Conservation (phyloP, 2,329 filamentous ascomycete species). For the Fonsecaea pedrosoi region DNA sequence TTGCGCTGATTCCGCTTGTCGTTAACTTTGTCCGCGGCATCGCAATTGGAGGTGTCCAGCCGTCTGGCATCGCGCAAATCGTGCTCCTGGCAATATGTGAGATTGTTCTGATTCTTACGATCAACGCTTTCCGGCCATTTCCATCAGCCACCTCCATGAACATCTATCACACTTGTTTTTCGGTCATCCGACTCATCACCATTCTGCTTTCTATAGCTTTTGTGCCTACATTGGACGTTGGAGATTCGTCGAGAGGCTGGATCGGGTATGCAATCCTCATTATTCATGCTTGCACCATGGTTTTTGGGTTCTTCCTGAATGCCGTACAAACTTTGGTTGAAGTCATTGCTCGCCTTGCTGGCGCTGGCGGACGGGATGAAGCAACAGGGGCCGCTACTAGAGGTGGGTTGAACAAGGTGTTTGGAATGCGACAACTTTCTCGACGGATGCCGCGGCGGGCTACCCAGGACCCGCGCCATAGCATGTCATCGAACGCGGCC, state of each 20-base stretch:
- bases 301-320: conserved; percentile 93
- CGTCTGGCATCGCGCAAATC: conserved; percentile 90
- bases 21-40: conserved; percentile 86
- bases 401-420: conserved; percentile 86
- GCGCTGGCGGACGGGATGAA: conserved; percentile 69
- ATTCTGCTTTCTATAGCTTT: conserved; percentile 82
- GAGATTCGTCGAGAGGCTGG: conserved; percentile 85
- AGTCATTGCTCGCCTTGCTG: conserved; percentile 79
- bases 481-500: conserved; percentile 79
- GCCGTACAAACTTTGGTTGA: conserved; percentile 89
- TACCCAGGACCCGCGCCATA: conserved; percentile 67
- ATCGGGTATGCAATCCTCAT: conserved; percentile 90
- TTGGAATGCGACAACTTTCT: conserved; percentile 87
- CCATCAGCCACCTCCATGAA: conserved; percentile 96
- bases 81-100: conserved; percentile 93
- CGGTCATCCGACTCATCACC: conserved; percentile 75
- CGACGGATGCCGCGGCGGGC: conserved; percentile 70
- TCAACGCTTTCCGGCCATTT: conserved; percentile 90
- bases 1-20: conserved; percentile 84
- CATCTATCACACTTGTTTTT: conserved; percentile 86
- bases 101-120: conserved; percentile 83
- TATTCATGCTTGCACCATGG: conserved; percentile 81
- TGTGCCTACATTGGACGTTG: conserved; percentile 79
- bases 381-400: conserved; percentile 65
- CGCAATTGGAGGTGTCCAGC: conserved; percentile 89